phyloP scores from a whole-genome alignment of 495 filamentous ascomycete genomes.

The Aspergillus steynii region DNA sequence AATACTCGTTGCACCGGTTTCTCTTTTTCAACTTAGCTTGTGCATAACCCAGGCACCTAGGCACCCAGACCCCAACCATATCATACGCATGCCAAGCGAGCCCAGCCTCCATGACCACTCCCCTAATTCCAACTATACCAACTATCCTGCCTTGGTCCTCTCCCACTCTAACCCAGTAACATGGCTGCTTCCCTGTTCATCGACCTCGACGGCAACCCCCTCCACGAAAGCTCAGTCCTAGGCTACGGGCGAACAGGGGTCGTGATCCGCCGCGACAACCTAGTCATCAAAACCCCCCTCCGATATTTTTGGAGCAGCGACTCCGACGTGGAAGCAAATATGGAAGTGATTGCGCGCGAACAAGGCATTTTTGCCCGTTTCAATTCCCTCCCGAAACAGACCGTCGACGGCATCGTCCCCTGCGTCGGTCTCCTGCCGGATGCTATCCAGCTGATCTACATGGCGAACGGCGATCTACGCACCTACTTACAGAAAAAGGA shows the following conservation, averaged over 20 bases:
- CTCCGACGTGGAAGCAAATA: constrained; percentile 1
- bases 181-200: neutral
- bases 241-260: constrained; percentile 14
- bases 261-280: constrained; percentile 6
- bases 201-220: constrained; percentile 5
- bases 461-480: constrained; percentile 4
- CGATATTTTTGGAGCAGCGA: constrained; percentile 2
- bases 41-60: no score
- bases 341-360: constrained; percentile 7
- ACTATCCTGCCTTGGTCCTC: no score
- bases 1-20: no score
- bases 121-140: no score
- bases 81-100: no score
- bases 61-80: no score
- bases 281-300: constrained; percentile 6
- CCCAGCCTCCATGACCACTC: no score
- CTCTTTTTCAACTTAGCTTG: no score
- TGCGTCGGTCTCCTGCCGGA: neutral
- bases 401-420: constrained; percentile 3
- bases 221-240: neutral
- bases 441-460: constrained; percentile 9
- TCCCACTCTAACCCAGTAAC: no score
- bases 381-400: neutral
- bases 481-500: neutral
- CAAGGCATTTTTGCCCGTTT: constrained; percentile 9